Percentiles rank a stretch among this genome's conserved stretches.
Evolutionary conservation across 768 basidiomycete species (phyloP).

Genomic region (Boletus rufocinnamomeus): DNA sequence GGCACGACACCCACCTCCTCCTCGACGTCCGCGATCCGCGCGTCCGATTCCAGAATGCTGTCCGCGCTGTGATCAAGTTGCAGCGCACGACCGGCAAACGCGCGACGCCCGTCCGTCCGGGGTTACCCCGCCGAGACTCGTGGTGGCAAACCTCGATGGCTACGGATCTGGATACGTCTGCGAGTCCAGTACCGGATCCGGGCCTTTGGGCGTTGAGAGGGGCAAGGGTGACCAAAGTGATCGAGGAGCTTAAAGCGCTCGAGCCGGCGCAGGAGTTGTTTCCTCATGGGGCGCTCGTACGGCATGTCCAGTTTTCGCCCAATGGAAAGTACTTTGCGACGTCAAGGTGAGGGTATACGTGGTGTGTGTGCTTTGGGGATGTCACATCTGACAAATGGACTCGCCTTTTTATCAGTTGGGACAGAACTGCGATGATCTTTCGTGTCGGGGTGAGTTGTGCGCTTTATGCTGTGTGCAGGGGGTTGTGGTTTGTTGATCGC

Average conservation of each 20-base stretch:
- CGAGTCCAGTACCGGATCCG: conserved; percentile 23
- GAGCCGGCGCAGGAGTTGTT: conserved; percentile 40
- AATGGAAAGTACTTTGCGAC: conserved; percentile 56
- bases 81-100: conserved; percentile 34
- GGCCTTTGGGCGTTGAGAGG: conserved; percentile 33
- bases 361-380: not conserved
- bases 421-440: conserved; percentile 50
- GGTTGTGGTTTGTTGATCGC: not conserved
- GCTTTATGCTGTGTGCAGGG: not conserved
- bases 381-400: not conserved
- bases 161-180: not conserved
- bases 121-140: conserved; percentile 28
- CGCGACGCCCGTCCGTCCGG: conserved; percentile 19
- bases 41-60: conserved; percentile 41
- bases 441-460: conserved; percentile 41
- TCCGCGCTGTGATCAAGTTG: conserved; percentile 46
- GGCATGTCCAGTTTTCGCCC: conserved; percentile 59
- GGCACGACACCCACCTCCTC: conserved; percentile 22
- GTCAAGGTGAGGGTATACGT: conserved; percentile 40
- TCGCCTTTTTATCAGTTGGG: conserved; percentile 41
- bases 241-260: conserved; percentile 44
- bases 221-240: conserved; percentile 40
- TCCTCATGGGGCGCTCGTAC: conserved; percentile 49
- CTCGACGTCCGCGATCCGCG: conserved; percentile 29
- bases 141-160: conserved; percentile 28